Percentiles rank a stretch among this genome's conserved stretches.
phyloP scores from a whole-genome alignment of 192 early-diverging fungal species.

The Coemansia sp. region DNA sequence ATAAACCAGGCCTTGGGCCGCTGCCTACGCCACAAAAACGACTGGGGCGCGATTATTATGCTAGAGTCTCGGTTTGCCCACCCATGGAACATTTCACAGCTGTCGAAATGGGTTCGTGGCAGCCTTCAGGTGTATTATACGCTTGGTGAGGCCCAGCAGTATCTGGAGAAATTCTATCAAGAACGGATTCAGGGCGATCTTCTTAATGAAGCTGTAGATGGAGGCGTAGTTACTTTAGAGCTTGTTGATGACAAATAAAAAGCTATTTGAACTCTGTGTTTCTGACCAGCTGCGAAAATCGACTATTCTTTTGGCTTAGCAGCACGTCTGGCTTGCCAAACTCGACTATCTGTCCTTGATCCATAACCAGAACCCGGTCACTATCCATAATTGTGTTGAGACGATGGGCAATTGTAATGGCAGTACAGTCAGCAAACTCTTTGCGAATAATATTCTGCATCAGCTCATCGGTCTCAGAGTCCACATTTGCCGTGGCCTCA shows the following conservation, averaged over 20 bases:
- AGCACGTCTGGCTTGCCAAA: slow-evolving; percentile 63
- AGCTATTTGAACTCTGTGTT: slow-evolving; percentile 13
- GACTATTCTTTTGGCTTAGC: slow-evolving; percentile 14
- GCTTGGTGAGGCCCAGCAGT: slow-evolving; percentile 20
- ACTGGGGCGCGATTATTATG: slow-evolving; percentile 64
- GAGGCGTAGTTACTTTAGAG: neutral
- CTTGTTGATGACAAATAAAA: slow-evolving; percentile 1
- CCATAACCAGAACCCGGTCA: slow-evolving; percentile 75
- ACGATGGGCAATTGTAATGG: slow-evolving; percentile 64
- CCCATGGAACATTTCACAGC: slow-evolving; percentile 17
- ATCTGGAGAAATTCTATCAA: slow-evolving; percentile 26
- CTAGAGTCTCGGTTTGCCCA: slow-evolving; percentile 54
- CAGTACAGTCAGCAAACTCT: slow-evolving; percentile 58
- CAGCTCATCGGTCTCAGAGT: slow-evolving; percentile 58
- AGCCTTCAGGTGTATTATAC: slow-evolving; percentile 14
- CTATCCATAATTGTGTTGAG: slow-evolving; percentile 64
- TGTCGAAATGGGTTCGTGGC: slow-evolving; percentile 55
- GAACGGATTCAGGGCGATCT: slow-evolving; percentile 13
- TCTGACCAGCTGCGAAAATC: slow-evolving; percentile 15
- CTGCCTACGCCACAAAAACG: slow-evolving; percentile 57
- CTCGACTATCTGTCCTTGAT: slow-evolving; percentile 66
- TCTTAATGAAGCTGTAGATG: neutral
- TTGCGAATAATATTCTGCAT: slow-evolving; percentile 61
- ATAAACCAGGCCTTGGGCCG: slow-evolving; percentile 62
- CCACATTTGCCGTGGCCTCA: slow-evolving; percentile 58